A percentile compares a stretch with the other conserved stretches of the same genome.
Conservation (phyloP, 768 basidiomycete species). For the Russula abietina region DNA sequence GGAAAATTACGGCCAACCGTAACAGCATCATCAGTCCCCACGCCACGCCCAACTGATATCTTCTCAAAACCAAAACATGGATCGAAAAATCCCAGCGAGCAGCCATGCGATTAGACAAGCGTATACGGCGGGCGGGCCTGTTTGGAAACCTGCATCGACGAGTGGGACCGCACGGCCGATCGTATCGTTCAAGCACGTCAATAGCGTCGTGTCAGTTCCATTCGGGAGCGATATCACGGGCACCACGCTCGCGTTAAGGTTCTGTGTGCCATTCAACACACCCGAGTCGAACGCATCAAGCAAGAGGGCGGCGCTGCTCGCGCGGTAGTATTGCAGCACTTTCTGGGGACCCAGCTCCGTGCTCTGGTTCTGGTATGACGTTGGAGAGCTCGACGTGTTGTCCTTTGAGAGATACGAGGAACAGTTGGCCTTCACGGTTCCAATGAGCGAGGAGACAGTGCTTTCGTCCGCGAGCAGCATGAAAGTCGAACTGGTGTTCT, state of each 20-base stretch:
- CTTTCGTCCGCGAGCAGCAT: slow-evolving; percentile 34
- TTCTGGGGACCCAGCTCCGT: slow-evolving; percentile 27
- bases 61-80: background rate
- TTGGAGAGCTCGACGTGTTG: slow-evolving; percentile 16
- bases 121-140: slow-evolving; percentile 4
- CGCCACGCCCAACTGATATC: background rate
- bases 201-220: slow-evolving; percentile 43
- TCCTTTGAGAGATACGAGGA: slow-evolving; percentile 19
- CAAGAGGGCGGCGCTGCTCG: slow-evolving; percentile 26
- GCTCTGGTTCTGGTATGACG: slow-evolving; percentile 17
- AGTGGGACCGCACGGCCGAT: slow-evolving; percentile 56
- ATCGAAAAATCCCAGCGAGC: background rate
- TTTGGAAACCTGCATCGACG: slow-evolving; percentile 32
- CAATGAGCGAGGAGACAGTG: slow-evolving; percentile 33
- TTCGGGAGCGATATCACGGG: slow-evolving; percentile 48
- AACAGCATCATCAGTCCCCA: background rate
- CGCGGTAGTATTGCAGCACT: slow-evolving; percentile 29
- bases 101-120: background rate
- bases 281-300: slow-evolving; percentile 30
- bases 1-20: too few relatives aligned
- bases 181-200: slow-evolving; percentile 57
- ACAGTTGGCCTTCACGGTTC: slow-evolving; percentile 31
- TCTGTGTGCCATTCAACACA: slow-evolving; percentile 20
- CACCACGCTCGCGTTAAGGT: slow-evolving; percentile 32
- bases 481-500: slow-evolving; percentile 30